Conservation (phyloP, 2,329 filamentous ascomycete genomes). For the Diaporthe ampelina region DNA sequence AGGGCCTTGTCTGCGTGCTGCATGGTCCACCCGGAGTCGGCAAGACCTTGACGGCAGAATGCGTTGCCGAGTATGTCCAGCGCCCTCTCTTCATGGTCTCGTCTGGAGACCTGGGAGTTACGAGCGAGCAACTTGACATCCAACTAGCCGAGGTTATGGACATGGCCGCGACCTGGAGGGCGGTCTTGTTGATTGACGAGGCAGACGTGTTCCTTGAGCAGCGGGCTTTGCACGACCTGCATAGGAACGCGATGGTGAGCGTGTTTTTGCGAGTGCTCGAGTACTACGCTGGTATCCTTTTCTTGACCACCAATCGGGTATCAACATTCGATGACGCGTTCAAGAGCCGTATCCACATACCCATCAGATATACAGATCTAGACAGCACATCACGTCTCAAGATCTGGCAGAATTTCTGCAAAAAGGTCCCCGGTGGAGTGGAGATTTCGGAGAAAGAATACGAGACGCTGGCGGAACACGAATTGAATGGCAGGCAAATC, state of each 20-base stretch:
- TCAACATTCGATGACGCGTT: conserved; percentile 58
- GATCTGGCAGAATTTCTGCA: conserved; percentile 44
- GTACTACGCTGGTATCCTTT: conserved; percentile 55
- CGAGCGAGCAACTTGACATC: conserved; percentile 36
- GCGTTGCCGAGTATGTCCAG: conserved; percentile 51
- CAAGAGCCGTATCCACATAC: conserved; percentile 54
- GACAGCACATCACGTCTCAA: conserved; percentile 31
- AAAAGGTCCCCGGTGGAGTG: conserved; percentile 42
- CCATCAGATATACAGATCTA: conserved; percentile 50
- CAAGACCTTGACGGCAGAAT: conserved; percentile 54
- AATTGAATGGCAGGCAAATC: conserved; percentile 49
- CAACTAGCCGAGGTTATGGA: conserved; percentile 39
- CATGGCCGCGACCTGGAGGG: conserved; percentile 43
- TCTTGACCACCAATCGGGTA: conserved; percentile 59
- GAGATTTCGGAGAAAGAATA: conserved; percentile 45
- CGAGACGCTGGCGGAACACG: conserved; percentile 42
- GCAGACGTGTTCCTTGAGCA: conserved; percentile 45
- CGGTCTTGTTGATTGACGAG: conserved; percentile 47
- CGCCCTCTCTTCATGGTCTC: conserved; percentile 53
- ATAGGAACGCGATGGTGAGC: conserved; percentile 42
- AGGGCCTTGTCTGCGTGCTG: conserved; percentile 46
- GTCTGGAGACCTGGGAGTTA: conserved; percentile 45
- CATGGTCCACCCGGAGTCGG: conserved; percentile 52
- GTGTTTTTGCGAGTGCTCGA: conserved; percentile 49
- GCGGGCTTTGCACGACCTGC: conserved; percentile 40